Evolutionary conservation across 2,329 filamentous ascomycete species (phyloP).

Genomic region (Tolypocladium endophyticum): DNA sequence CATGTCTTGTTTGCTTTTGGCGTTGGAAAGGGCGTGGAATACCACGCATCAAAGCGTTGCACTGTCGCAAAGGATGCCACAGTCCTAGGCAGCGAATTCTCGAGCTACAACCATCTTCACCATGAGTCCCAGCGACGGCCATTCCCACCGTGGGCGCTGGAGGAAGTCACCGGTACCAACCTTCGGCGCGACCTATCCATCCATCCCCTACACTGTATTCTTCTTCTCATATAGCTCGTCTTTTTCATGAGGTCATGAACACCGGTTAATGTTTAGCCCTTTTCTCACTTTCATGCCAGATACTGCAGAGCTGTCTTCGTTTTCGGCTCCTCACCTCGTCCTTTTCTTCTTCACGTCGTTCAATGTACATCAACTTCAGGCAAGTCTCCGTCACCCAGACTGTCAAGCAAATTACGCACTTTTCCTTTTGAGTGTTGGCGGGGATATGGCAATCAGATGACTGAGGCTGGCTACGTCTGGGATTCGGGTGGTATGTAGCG

Average conservation of each 20-base stretch:
- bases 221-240: slow-evolving; percentile 9
- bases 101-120: neutral
- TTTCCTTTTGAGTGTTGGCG: neutral
- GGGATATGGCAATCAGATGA: neutral
- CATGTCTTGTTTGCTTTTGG: slow-evolving; percentile 18
- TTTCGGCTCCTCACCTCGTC: slow-evolving; percentile 4
- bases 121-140: neutral
- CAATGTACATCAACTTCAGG: slow-evolving; percentile 19
- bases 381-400: slow-evolving; percentile 17
- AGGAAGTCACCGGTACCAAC: neutral
- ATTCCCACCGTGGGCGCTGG: neutral
- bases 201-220: slow-evolving; percentile 1
- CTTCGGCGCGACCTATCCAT: slow-evolving; percentile 4
- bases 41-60: slow-evolving; percentile 2
- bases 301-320: slow-evolving; percentile 3
- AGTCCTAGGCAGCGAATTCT: neutral
- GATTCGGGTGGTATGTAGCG: neutral
- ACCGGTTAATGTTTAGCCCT: slow-evolving; percentile 21
- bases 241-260: slow-evolving; percentile 23
- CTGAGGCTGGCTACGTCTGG: neutral
- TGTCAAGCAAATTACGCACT: slow-evolving; percentile 4
- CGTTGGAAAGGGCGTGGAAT: slow-evolving; percentile 23
- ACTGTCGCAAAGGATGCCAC: neutral
- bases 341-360: slow-evolving; percentile 6
- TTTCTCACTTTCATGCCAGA: slow-evolving; percentile 3